Evolutionary conservation across 768 basidiomycete genomes (phyloP), one percentile per base, ranked within the genome.

Genomic region (Mycena floridula): DNA sequence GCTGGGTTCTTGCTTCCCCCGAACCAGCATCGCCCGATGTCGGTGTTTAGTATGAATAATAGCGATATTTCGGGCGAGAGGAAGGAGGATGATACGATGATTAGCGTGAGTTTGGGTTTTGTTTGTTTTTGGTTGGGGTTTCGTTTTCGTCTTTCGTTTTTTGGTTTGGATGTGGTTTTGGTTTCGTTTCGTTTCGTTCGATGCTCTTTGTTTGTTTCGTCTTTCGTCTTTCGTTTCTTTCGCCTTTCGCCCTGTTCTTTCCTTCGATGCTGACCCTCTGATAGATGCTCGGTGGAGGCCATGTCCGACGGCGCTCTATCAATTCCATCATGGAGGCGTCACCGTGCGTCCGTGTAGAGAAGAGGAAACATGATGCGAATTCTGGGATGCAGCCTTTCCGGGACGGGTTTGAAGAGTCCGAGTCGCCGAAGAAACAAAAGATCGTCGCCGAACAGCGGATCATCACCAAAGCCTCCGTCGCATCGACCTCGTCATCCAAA

Each of bases 41-140:
- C 87, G 0, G 66, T 81, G 26, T 54, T 80, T 42, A 89, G 84
- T 53, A 63, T 75, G 26, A 47, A 63, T 46, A 67, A 65, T 23
- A 58, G 62, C 3, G 73, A 78, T 32, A 77, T 76, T 47, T 73
- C 80, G 0, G n/a, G n/a, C n/a, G n/a, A n/a, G n/a, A 60, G 62
- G 36, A 72, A 70, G 50, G 86, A 89, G 22, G 84, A 88, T 47
- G 87, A 89, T 51, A 89, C 89, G 0, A 87, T 89, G 85, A 82
- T 89, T 38, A 77, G 76, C 28, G 85, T 87, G 59, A 56, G 81
- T 64, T 18, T 25, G 3, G 8, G 25, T 23, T 37, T 20, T 18
- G 37, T 16, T 25, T 7, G 7, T 13, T 4, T 9, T 4, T n/a
- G n/a, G n/a, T n/a, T n/a, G n/a, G n/a, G n/a, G n/a, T n/a, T n/a